phyloP scores from a whole-genome alignment of 1,284 basidiomycete genomes.

The Porodaedalea pini region DNA sequence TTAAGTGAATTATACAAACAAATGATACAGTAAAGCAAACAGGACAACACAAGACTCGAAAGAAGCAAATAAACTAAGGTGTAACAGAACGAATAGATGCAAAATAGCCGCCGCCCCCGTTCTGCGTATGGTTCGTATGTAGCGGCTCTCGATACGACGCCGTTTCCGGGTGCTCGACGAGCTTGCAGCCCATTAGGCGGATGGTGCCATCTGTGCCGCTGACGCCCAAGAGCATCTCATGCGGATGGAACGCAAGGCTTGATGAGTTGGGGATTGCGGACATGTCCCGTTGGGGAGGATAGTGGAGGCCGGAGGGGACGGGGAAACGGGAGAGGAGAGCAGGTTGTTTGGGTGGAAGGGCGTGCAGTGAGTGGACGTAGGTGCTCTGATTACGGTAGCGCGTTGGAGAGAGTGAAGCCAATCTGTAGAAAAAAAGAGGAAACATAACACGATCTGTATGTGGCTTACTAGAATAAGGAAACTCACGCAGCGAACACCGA shows the following conservation, averaged over 20 bases:
- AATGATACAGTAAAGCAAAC: not conserved
- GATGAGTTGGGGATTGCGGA: constrained; percentile 59
- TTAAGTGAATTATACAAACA: too few species aligned
- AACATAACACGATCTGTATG: constrained; percentile 12
- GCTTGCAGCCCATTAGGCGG: constrained; percentile 45
- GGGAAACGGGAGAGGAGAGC: constrained; percentile 46
- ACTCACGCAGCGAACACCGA: constrained; percentile 87
- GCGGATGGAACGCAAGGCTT: constrained; percentile 72
- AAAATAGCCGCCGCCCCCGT: constrained; percentile 3
- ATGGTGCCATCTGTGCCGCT: constrained; percentile 70
- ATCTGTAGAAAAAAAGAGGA: constrained; percentile 37
- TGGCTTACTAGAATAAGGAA: not conserved
- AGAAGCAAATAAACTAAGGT: constrained; percentile 4
- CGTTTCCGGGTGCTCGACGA: constrained; percentile 22
- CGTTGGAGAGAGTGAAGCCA: constrained; percentile 55
- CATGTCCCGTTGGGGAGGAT: constrained; percentile 48
- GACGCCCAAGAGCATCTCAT: constrained; percentile 74
- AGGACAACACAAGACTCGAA: not conserved
- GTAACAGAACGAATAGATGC: constrained; percentile 18
- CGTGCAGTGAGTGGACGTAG: constrained; percentile 50
- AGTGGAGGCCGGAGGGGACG: constrained; percentile 49
- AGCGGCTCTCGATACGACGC: not conserved
- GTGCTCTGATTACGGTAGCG: constrained; percentile 64
- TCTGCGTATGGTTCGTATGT: not conserved
- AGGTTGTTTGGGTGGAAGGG: constrained; percentile 29